A percentile compares a stretch with the other conserved stretches of the same genome.
These are phyloP conservation scores for Dioszegia hungarica DNA, from an alignment of 768 basidiomycete genomes.

Conservation along the genomic window DNA sequence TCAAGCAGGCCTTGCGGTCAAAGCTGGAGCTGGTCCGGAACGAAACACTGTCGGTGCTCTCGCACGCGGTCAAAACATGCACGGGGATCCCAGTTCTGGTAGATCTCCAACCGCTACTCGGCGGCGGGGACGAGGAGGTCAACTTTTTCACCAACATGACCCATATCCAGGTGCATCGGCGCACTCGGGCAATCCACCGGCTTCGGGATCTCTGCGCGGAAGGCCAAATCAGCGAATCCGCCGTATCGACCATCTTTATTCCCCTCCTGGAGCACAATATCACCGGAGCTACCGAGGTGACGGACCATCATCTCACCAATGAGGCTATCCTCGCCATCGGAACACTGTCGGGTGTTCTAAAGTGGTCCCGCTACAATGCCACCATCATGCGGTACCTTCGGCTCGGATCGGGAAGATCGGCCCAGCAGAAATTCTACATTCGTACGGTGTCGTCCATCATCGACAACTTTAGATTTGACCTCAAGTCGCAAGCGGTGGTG, in stretches of 20 bases:
- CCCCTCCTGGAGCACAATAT: slow-evolving; percentile 83
- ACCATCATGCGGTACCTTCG: slow-evolving; percentile 77
- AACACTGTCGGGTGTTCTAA: slow-evolving; percentile 66
- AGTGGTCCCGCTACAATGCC: slow-evolving; percentile 77
- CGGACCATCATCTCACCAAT: slow-evolving; percentile 80
- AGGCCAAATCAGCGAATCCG: slow-evolving; percentile 62
- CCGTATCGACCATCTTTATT: slow-evolving; percentile 73
- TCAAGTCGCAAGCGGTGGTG: slow-evolving; percentile 21
- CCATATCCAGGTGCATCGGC: slow-evolving; percentile 86
- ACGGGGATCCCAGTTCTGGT: slow-evolving; percentile 59
- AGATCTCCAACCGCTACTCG: slow-evolving; percentile 76
- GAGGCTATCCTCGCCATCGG: slow-evolving; percentile 81
- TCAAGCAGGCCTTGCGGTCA: slow-evolving; percentile 73
- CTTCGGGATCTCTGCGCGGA: slow-evolving; percentile 71
- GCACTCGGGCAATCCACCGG: slow-evolving; percentile 77
- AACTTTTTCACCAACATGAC: slow-evolving; percentile 95
- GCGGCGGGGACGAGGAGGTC: slow-evolving; percentile 84
- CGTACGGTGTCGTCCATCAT: slow-evolving; percentile 76
- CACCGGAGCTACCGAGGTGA: slow-evolving; percentile 53
- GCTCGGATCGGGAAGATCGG: slow-evolving; percentile 57
- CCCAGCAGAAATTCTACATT: slow-evolving; percentile 73
- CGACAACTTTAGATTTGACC: slow-evolving; percentile 82
- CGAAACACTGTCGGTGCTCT: slow-evolving; percentile 74
- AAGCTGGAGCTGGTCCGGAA: slow-evolving; percentile 80
- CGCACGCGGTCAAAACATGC: slow-evolving; percentile 66